phyloP scores from a whole-genome alignment of 139 green algal genomes.

The Astrephomene gubernaculifera region DNA sequence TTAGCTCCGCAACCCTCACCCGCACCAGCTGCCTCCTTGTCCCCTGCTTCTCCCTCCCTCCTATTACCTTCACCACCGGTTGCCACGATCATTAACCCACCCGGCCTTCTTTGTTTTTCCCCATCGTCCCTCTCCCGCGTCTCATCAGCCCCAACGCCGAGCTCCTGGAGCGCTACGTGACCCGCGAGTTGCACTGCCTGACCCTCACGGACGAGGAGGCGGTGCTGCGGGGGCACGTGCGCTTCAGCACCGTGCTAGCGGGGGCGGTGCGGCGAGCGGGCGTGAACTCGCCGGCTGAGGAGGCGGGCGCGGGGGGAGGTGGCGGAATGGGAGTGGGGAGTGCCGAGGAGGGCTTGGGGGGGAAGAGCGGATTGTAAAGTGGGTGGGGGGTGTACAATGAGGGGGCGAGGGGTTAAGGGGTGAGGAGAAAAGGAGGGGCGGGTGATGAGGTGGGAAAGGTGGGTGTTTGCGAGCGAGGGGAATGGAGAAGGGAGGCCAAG shows the following conservation, averaged over 20 bases:
- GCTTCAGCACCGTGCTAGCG: slow-evolving; percentile 38
- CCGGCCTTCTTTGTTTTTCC: neutral
- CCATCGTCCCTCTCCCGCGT: neutral
- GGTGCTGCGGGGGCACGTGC: slow-evolving; percentile 53
- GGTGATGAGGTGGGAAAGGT: too few species aligned
- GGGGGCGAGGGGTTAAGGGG: too few species aligned
- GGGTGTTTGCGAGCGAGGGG: too few species aligned
- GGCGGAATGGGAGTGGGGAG: neutral
- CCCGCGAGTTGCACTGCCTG: slow-evolving; percentile 61
- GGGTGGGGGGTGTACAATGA: too few species aligned
- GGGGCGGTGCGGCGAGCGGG: slow-evolving; percentile 4
- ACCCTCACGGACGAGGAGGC: slow-evolving; percentile 47
- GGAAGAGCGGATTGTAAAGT: too few species aligned
- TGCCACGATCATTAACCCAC: neutral
- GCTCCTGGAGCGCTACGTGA: slow-evolving; percentile 58
- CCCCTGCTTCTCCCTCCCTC: too few species aligned
- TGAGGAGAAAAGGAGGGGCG: too few species aligned
- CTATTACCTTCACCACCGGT: neutral
- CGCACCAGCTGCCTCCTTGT: too few species aligned
- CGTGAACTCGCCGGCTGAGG: neutral
- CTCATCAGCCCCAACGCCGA: slow-evolving; percentile 12
- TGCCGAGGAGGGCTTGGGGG: neutral
- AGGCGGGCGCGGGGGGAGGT: neutral
- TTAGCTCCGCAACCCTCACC: too few species aligned
- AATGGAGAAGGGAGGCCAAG: too few species aligned